A percentile compares a stretch with the other conserved stretches of the same genome.
Conservation (phyloP, 176 grass and related monocot species). For the Musa beccarii region DNA sequence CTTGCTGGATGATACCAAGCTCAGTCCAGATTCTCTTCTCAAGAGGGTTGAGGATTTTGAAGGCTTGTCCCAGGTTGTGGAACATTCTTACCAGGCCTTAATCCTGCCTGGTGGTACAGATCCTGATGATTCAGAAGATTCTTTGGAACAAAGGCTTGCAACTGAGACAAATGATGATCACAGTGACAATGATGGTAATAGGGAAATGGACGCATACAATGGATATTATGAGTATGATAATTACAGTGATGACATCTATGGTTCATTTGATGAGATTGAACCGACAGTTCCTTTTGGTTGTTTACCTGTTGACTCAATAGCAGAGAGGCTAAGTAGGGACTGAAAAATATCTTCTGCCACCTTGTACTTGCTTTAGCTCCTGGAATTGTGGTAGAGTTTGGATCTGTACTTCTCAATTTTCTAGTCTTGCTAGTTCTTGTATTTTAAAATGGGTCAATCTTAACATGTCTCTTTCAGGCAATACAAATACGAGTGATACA, state of each 20-base stretch:
- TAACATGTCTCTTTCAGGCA: background rate
- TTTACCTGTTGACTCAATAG: slow-evolving; percentile 48
- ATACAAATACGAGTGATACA: background rate
- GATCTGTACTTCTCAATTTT: too few species aligned
- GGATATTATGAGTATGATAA: background rate
- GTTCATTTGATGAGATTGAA: slow-evolving; percentile 41
- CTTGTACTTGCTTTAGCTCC: too few species aligned
- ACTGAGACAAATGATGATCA: slow-evolving; percentile 19
- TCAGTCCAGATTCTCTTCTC: slow-evolving; percentile 63
- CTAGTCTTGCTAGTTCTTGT: too few species aligned
- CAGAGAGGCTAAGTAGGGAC: slow-evolving; percentile 33
- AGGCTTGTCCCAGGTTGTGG: slow-evolving; percentile 41
- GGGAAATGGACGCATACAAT: slow-evolving; percentile 14
- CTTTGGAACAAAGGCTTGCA: background rate
- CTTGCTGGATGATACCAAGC: slow-evolving; percentile 45
- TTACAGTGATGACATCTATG: slow-evolving; percentile 13
- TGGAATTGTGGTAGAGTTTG: too few species aligned
- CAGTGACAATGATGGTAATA: slow-evolving; percentile 18
- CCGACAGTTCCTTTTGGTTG: slow-evolving; percentile 45
- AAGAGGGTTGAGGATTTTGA: slow-evolving; percentile 60
- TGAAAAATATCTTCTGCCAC: slow-evolving; percentile 16
- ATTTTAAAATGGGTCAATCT: too few species aligned
- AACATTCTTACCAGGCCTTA: slow-evolving; percentile 65
- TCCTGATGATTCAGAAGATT: slow-evolving; percentile 17
- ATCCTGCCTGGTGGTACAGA: slow-evolving; percentile 31